phyloP scores from a whole-genome alignment of 441 rosid genomes.

The Hura crepitans region DNA sequence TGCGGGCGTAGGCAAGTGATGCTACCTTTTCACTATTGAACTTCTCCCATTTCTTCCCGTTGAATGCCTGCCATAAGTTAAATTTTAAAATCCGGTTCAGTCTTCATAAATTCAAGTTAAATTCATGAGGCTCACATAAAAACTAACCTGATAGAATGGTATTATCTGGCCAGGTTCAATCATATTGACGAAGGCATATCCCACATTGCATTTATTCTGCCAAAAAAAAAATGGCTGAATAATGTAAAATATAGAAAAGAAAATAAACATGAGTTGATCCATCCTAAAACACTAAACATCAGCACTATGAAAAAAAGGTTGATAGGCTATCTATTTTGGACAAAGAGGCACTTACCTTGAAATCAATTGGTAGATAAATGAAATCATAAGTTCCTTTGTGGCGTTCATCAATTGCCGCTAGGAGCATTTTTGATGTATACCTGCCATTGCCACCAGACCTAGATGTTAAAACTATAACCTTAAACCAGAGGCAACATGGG shows the following conservation, averaged over 20 bases:
- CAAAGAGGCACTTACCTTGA: slow-evolving; percentile 45
- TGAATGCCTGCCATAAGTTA: slow-evolving; percentile 45
- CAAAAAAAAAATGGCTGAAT: slow-evolving; percentile 19
- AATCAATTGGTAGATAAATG: slow-evolving; percentile 68
- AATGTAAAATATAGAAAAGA: neutral
- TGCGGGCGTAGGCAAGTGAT: slow-evolving; percentile 66
- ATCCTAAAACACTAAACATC: neutral
- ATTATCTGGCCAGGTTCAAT: slow-evolving; percentile 50
- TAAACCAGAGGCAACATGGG: neutral
- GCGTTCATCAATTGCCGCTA: slow-evolving; percentile 64
- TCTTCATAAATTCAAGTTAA: neutral
- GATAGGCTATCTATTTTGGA: slow-evolving; percentile 4
- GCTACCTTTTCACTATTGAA: slow-evolving; percentile 79
- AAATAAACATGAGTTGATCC: neutral
- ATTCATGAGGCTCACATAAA: neutral
- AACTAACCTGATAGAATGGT: slow-evolving; percentile 59
- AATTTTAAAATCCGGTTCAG: slow-evolving; percentile 17
- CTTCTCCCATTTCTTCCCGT: slow-evolving; percentile 80
- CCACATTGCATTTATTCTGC: slow-evolving; percentile 82
- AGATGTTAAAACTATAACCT: neutral
- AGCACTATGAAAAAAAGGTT: neutral
- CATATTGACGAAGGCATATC: slow-evolving; percentile 80
- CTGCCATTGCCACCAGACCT: slow-evolving; percentile 31
- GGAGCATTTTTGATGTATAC: slow-evolving; percentile 69
- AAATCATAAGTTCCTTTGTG: slow-evolving; percentile 64